A percentile compares a stretch with the other conserved stretches of the same genome.
Conservation (phyloP, 139 green algal genomes). For the Mychonastes homosphaera region DNA sequence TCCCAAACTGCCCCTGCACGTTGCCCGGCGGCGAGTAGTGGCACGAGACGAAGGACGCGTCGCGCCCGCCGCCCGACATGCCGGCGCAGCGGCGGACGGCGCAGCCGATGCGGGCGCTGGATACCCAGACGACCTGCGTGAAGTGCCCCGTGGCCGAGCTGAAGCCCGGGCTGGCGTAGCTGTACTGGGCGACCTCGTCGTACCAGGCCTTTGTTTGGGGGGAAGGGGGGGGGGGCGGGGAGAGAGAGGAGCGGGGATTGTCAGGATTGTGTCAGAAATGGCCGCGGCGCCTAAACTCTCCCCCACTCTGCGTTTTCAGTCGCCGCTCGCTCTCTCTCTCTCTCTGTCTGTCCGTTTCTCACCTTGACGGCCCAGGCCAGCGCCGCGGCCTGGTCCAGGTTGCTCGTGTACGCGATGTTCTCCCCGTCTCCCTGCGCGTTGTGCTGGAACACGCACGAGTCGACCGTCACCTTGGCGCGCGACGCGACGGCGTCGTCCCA, state of each 20-base stretch:
- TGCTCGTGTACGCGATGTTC: conserved; percentile 22
- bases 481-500: conserved; percentile 1
- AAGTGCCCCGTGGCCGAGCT: conserved; percentile 13
- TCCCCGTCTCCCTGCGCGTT: neutral
- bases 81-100: neutral
- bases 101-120: conserved; percentile 2
- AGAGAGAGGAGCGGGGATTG: neutral
- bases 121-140: conserved; percentile 16
- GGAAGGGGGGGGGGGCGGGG: no score
- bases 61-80: neutral
- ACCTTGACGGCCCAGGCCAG: neutral
- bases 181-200: conserved; percentile 9
- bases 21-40: conserved; percentile 11
- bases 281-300: neutral
- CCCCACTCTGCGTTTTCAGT: no score
- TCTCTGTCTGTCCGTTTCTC: neutral
- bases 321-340: neutral
- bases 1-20: conserved; percentile 2
- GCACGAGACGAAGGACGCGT: neutral
- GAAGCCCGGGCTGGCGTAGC: conserved; percentile 11
- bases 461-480: neutral
- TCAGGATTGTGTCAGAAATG: neutral
- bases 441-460: conserved; percentile 17
- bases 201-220: conserved; percentile 7
- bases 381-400: neutral